Base-by-base conservation (phyloP, 208 protist species). In the Leptomonas seymouri region DNA sequence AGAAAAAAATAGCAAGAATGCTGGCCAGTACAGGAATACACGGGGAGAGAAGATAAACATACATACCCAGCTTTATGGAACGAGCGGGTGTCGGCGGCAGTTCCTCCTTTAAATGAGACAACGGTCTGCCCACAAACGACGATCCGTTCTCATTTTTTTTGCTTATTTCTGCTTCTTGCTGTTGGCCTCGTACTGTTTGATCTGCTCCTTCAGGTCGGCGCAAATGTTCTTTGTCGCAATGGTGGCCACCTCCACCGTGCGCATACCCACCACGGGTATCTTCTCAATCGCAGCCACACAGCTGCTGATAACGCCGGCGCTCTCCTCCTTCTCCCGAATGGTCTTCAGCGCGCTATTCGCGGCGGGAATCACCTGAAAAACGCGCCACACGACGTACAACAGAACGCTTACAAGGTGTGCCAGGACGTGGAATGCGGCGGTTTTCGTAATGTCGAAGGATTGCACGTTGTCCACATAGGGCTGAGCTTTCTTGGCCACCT, bases 371-470 rank as follows among this genome's bases (percentile, higher is more conserved):
- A 67, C 23, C 59, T 62, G 57, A 20, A 71, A 50, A 28, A 82
- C 1, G 15, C 58, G 64, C 57, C 71, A 77, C 25, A 82, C 9
- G 1, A 74, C 21, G 42, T 80, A 75, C 25, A 91, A 25, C 3
- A 87, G 1, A 53, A 63, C 60, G 42, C 76, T 83, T 41, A 85
- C 31, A 27, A 81, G 4, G 64, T 86, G 72, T 0, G 73, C 79
- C 0, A 81, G 12, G 3, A 58, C 65, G 42, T 71, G 63, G 54
- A 91, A 80, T 50, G 73, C 5, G 1, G 56, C 54, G 21, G 81
- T 84, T 54, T 81, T 74, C 39, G 81, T 82, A 44, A 86, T 45
- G 65, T 86, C 81, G 39, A 86, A 84, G 14, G 55, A 31, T 18
- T 81, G 51, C 27, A 77, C 76, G 46, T 73, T 61, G 60, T 74